Evolutionary conservation across 805 yeast species (phyloP), one percentile per base, ranked within the genome.

Genomic region (Saturnispora silvae): DNA sequence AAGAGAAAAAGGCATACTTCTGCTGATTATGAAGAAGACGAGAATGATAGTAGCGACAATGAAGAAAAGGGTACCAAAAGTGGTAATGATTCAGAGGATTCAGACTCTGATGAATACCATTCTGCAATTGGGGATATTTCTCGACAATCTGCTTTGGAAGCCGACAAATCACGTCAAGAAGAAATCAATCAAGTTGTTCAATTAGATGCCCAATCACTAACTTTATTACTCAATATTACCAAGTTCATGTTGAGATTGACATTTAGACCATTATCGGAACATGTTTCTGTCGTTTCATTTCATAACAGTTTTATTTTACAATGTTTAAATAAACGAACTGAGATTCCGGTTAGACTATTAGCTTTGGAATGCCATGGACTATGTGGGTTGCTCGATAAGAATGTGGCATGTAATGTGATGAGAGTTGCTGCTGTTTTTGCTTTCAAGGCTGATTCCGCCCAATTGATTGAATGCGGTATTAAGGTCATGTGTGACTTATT

Each of bases 351-450:
- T 20, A 65, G 81, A 41, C 75, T 69, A 32, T 60, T 78, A 5
- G 95, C 94, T 3, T 63, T 82, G 19, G 68, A 67, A 39, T 81
- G 94, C 44, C 65, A 89, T 19, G 95, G 95, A 0, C 64, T 89
- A 19, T 81, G 85, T 45, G 75, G 94, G 43, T 59, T 87, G 7
- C 55, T 85, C 25, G 94, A 85, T 51, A 59, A 65, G 26, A 67
- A 68, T 14, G 59, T 79, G 29, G 92, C 95, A 0, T 62, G 69
- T 7, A 72, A 76, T 23, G 78, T 81, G 38, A 51, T 57, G 45
- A 72, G 71, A 41, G 62, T 80, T 27, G 72, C 82, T 43, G 84
- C 83, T 22, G 70, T 79, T 50, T 78, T 82, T 51, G 75, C 74
- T 28, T 69, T 84, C 0, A 54, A 51, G 37, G 50, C 59, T 42